These are phyloP conservation scores for Mycena venus DNA, from an alignment of 768 basidiomycete species.

Conservation along the genomic window DNA sequence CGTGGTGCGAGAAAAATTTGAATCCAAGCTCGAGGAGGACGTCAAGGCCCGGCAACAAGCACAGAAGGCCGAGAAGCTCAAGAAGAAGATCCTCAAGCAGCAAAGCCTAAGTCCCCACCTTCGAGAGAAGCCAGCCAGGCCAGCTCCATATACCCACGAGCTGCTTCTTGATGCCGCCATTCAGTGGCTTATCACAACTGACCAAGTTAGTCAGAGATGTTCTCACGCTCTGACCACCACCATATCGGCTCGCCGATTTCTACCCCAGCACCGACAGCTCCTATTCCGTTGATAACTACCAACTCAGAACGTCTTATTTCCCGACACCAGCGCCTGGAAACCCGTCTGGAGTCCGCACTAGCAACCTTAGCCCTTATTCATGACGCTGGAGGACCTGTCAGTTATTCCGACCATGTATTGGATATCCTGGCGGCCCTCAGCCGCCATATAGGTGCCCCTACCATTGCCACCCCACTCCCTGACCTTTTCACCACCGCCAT, in stretches of 20 bases:
- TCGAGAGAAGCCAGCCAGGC: conserved; percentile 17
- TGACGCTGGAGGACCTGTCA: neutral
- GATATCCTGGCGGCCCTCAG: neutral
- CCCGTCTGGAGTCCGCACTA: neutral
- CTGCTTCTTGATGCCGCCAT: conserved; percentile 42
- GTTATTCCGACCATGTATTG: neutral
- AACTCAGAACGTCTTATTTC: neutral
- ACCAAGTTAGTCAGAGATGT: conserved; percentile 50
- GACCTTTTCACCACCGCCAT: no score
- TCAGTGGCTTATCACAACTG: conserved; percentile 51
- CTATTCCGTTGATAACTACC: no score
- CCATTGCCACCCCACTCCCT: no score
- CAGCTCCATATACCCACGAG: conserved; percentile 13
- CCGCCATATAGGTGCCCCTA: neutral
- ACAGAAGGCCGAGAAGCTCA: neutral
- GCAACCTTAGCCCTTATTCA: neutral
- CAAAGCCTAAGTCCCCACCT: conserved; percentile 18
- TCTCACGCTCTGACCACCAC: neutral
- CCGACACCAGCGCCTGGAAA: neutral
- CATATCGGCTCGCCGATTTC: neutral
- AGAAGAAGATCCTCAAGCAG: conserved; percentile 1
- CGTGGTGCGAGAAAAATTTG: conserved; percentile 14
- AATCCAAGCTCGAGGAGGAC: conserved; percentile 17
- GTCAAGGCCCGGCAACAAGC: conserved; percentile 3
- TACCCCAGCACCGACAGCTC: neutral